Conservation (phyloP, 768 basidiomycete species). For the Mycena amicta region DNA sequence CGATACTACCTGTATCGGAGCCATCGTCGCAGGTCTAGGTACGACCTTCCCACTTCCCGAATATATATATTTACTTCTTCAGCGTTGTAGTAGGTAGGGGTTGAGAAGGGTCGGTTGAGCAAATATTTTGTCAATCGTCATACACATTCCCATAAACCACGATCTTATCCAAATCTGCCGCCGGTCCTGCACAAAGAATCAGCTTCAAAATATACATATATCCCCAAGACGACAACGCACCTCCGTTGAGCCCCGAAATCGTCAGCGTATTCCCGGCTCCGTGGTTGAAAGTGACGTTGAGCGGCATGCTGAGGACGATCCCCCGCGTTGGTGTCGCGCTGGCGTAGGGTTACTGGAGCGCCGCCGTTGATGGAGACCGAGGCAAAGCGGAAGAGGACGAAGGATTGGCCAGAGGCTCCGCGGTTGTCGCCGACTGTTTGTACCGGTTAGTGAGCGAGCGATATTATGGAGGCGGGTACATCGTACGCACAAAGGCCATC, state of each 20-base stretch:
- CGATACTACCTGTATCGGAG: too few species aligned
- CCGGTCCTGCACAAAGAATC: slow-evolving; percentile 14
- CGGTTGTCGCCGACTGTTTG: slow-evolving; percentile 29
- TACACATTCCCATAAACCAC: slow-evolving; percentile 30
- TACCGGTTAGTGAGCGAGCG: too few species aligned
- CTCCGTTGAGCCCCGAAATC: slow-evolving; percentile 27
- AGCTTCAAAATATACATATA: neutral
- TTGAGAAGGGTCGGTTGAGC: too few species aligned
- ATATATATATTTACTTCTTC: too few species aligned
- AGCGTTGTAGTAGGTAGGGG: too few species aligned
- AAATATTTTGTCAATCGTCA: slow-evolving; percentile 13
- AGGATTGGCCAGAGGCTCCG: slow-evolving; percentile 23
- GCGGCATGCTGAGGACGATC: slow-evolving; percentile 29
- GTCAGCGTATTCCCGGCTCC: slow-evolving; percentile 26
- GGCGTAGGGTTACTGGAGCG: slow-evolving; percentile 26
- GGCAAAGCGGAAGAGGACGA: slow-evolving; percentile 27
- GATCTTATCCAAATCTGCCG: slow-evolving; percentile 27
- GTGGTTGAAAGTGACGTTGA: slow-evolving; percentile 31
- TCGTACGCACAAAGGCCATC: slow-evolving; percentile 26
- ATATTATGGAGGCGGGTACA: too few species aligned
- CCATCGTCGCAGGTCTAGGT: too few species aligned
- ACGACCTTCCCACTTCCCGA: too few species aligned
- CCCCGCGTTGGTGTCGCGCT: slow-evolving; percentile 24
- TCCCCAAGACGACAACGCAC: slow-evolving; percentile 12
- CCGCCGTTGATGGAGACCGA: slow-evolving; percentile 30